Evolutionary conservation across 202 grass and related monocot genomes (phyloP).

Genomic region (Setaria italica): DNA sequence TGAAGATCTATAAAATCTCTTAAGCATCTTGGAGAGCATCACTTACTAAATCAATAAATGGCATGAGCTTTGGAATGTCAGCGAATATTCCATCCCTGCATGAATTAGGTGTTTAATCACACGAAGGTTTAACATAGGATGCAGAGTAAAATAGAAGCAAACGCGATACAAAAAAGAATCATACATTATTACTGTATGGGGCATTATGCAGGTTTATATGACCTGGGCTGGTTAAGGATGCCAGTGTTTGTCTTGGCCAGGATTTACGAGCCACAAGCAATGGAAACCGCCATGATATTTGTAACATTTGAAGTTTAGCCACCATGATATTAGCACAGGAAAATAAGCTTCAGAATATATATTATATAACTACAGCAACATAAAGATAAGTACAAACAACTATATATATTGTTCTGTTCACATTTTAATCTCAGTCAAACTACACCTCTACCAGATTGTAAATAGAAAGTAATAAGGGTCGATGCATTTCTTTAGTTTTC

Average conservation of each 20-base stretch:
- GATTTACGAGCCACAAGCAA: not conserved
- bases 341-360: not conserved
- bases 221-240: not conserved
- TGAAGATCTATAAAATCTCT: conserved; percentile 27
- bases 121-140: conserved; percentile 6
- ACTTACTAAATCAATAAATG: conserved; percentile 60
- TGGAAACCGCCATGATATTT: conserved; percentile 5
- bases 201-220: conserved; percentile 19
- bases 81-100: conserved; percentile 54
- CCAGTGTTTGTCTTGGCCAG: not conserved
- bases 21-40: conserved; percentile 21
- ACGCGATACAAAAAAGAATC: not conserved
- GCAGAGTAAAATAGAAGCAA: not conserved
- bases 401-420: conserved; percentile 12
- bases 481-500: conserved; percentile 5
- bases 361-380: conserved; percentile 28
- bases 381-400: not conserved
- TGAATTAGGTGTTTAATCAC: conserved; percentile 40
- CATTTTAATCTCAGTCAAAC: conserved; percentile 5
- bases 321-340: conserved; percentile 12
- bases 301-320: conserved; percentile 11
- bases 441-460: not conserved
- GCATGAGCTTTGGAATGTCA: conserved; percentile 59
- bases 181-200: conserved; percentile 4
- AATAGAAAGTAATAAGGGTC: not conserved